Evolutionary conservation across 345 rosid species (phyloP).

Genomic region (Chamaenerion angustifolium): DNA sequence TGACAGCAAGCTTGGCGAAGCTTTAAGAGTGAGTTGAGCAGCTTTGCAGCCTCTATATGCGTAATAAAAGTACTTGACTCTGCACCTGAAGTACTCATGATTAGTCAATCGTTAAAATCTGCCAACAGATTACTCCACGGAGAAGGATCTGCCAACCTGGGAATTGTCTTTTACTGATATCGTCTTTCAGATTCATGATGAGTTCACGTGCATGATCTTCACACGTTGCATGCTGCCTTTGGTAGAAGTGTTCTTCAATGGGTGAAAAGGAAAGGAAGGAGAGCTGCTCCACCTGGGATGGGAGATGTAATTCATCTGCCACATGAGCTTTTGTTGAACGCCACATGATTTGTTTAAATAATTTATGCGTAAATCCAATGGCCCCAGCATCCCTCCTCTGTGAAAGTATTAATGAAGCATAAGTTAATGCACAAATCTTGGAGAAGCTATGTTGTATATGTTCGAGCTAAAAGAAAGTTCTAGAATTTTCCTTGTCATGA

Average conservation of each 20-base stretch:
- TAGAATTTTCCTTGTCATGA: no score
- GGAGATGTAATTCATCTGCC: conserved; percentile 84
- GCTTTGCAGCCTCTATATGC: conserved; percentile 72
- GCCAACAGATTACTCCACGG: background rate
- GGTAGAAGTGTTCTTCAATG: conserved; percentile 85
- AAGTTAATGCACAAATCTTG: no score
- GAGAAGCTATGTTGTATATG: no score
- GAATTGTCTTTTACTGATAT: conserved; percentile 54
- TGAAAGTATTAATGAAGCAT: conserved; percentile 5
- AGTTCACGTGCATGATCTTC: conserved; percentile 83
- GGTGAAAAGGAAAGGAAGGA: conserved; percentile 87
- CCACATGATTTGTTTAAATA: conserved; percentile 89
- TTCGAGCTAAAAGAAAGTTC: no score
- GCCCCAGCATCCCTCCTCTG: conserved; percentile 66
- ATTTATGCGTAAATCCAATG: conserved; percentile 59
- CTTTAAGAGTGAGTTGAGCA: conserved; percentile 80
- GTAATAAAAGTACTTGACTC: conserved; percentile 44
- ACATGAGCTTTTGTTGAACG: conserved; percentile 84
- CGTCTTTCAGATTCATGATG: conserved; percentile 62
- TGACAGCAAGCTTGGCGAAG: conserved; percentile 99
- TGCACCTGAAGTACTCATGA: conserved; percentile 17
- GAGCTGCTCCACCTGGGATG: conserved; percentile 81
- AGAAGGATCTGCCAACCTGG: conserved; percentile 25
- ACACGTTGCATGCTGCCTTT: conserved; percentile 95
- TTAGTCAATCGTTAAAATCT: background rate